A percentile compares a stretch with the other conserved stretches of the same genome.
Conservation (phyloP, 306 rosid genomes). For the Astragalus glycyphyllos region DNA sequence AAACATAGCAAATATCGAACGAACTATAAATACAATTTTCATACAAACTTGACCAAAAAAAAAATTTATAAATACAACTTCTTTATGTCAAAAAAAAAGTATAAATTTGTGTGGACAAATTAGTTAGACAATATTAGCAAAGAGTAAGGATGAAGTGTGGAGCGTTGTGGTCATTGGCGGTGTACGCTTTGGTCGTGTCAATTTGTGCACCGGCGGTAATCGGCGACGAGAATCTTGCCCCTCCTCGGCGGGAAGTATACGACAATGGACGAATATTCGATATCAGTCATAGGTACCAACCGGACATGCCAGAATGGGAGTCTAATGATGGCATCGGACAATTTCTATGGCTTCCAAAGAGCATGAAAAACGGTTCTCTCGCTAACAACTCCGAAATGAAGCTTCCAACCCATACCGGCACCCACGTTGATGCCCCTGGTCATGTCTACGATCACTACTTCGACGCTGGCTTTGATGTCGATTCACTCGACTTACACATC, state of each 20-base stretch:
- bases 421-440: constrained; percentile 88
- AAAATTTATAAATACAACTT: too few species aligned
- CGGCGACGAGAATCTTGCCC: constrained; percentile 39
- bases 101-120: too few species aligned
- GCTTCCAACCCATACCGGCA: constrained; percentile 81
- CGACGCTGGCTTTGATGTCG: constrained; percentile 87
- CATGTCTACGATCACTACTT: constrained; percentile 79
- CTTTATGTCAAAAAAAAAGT: too few species aligned
- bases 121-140: too few species aligned
- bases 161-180: constrained; percentile 1
- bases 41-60: too few species aligned
- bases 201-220: constrained; percentile 24
- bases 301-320: constrained; percentile 66
- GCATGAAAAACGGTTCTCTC: constrained; percentile 86
- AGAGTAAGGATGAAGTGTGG: constrained; percentile 2
- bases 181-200: constrained; percentile 32
- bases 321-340: constrained; percentile 64
- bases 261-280: constrained; percentile 76
- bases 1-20: too few species aligned
- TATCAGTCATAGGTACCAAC: constrained; percentile 67
- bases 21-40: too few species aligned
- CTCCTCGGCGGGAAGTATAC: constrained; percentile 76
- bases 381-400: constrained; percentile 76
- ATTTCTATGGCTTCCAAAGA: constrained; percentile 69
- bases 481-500: constrained; percentile 73